phyloP scores from a whole-genome alignment of 2,329 filamentous ascomycete genomes.

The Gaeumannomyces tritici region DNA sequence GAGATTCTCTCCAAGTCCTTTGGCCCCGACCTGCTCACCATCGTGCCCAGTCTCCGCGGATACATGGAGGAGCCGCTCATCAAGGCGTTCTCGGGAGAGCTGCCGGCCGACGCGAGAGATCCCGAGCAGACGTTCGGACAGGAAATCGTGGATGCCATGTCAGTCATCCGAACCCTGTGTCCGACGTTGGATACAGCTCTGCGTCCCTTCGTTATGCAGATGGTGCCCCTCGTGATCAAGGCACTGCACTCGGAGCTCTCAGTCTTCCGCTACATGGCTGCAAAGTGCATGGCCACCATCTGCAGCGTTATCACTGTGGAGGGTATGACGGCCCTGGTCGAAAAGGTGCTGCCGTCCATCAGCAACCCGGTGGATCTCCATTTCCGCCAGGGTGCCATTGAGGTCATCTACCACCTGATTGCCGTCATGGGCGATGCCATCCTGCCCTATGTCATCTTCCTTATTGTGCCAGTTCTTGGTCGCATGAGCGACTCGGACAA shows the following conservation, averaged over 20 bases:
- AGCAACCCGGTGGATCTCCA: constrained; percentile 83
- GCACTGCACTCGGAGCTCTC: constrained; percentile 82
- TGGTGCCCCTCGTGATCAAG: constrained; percentile 79
- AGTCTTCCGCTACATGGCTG: constrained; percentile 91
- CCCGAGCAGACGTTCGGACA: constrained; percentile 72
- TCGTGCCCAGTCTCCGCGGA: constrained; percentile 69
- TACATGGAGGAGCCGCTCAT: constrained; percentile 77
- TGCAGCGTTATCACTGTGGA: constrained; percentile 94
- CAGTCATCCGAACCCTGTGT: constrained; percentile 82
- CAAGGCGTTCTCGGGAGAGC: constrained; percentile 60
- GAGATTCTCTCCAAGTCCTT: constrained; percentile 79
- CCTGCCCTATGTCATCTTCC: constrained; percentile 94
- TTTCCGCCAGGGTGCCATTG: constrained; percentile 85
- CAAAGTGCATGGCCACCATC: constrained; percentile 93
- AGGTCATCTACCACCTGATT: constrained; percentile 93
- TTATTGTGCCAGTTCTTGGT: constrained; percentile 92
- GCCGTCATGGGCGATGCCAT: constrained; percentile 97
- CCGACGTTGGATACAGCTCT: constrained; percentile 74
- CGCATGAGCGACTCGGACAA: constrained; percentile 98
- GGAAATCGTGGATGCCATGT: constrained; percentile 88
- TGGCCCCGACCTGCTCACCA: constrained; percentile 66
- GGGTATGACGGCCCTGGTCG: constrained; percentile 91
- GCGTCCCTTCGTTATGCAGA: constrained; percentile 68
- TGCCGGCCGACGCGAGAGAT: constrained; percentile 66
- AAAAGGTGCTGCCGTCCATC: constrained; percentile 85